Percentiles rank a stretch among this genome's conserved stretches.
These are phyloP conservation scores for Tuber borchii DNA, from an alignment of 495 filamentous ascomycete genomes.

Conservation along the genomic window DNA sequence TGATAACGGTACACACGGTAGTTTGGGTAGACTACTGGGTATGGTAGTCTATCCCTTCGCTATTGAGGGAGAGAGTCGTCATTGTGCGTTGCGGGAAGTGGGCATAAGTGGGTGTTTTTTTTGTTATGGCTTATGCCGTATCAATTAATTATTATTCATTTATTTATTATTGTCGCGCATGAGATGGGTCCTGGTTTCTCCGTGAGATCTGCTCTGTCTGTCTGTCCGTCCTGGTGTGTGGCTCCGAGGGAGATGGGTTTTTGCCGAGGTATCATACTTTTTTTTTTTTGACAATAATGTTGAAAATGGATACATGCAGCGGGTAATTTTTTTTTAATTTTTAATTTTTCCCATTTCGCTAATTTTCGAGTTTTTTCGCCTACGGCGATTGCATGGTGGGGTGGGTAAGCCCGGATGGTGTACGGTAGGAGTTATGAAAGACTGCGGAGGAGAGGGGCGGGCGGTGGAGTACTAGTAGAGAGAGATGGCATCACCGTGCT, in stretches of 20 bases:
- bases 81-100: neutral
- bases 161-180: neutral
- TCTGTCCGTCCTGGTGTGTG: neutral
- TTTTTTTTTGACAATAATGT: too few species aligned
- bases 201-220: neutral
- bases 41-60: neutral
- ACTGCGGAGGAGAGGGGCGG: too few species aligned
- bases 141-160: neutral
- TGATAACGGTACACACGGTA: neutral
- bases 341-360: neutral
- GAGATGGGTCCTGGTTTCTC: neutral
- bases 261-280: neutral
- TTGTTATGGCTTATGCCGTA: too few species aligned
- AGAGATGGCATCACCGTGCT: constrained; percentile 1
- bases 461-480: too few species aligned
- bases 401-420: neutral
- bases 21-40: neutral
- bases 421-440: neutral
- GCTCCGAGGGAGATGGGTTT: neutral
- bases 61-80: neutral
- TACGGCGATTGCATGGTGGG: neutral
- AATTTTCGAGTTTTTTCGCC: neutral
- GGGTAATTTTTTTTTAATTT: neutral
- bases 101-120: neutral
- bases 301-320: neutral